Conservation (phyloP, 768 basidiomycete genomes). For the Rhizopogon rudus region DNA sequence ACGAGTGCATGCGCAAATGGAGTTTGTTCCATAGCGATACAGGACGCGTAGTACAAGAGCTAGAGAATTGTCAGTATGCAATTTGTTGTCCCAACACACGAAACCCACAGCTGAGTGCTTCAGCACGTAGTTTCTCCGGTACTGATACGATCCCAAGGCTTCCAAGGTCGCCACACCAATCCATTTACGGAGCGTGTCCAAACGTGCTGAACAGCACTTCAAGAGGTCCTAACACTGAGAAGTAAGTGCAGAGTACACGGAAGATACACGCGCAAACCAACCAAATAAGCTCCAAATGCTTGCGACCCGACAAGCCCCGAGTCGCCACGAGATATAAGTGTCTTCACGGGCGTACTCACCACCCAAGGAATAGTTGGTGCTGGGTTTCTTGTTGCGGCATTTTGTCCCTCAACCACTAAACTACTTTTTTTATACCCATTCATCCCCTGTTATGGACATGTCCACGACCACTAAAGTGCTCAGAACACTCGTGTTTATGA, state of each 20-base stretch:
- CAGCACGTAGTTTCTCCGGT: constrained; percentile 67
- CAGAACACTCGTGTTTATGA: no score
- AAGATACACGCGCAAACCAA: constrained; percentile 32
- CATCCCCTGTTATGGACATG: no score
- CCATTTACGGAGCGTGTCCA: constrained; percentile 66
- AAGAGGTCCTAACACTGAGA: constrained; percentile 50
- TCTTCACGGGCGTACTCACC: no score
- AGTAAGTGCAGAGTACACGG: not conserved
- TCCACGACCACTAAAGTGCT: no score
- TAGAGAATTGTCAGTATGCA: constrained; percentile 22
- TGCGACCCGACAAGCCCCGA: constrained; percentile 56
- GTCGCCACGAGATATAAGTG: no score
- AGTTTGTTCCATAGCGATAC: constrained; percentile 67
- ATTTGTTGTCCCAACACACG: not conserved
- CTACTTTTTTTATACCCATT: no score
- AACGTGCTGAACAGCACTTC: constrained; percentile 63
- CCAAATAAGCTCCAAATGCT: constrained; percentile 78
- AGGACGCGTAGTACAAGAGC: constrained; percentile 81
- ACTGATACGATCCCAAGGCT: constrained; percentile 60
- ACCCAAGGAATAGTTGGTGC: no score
- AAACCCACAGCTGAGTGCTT: constrained; percentile 46
- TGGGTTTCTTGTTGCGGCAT: no score
- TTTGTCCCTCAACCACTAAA: no score
- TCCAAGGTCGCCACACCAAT: constrained; percentile 81
- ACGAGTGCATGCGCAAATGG: no score